These are phyloP conservation scores for Beauveria sp. DNA, from an alignment of 2,329 filamentous ascomycete genomes.

Conservation along the genomic window DNA sequence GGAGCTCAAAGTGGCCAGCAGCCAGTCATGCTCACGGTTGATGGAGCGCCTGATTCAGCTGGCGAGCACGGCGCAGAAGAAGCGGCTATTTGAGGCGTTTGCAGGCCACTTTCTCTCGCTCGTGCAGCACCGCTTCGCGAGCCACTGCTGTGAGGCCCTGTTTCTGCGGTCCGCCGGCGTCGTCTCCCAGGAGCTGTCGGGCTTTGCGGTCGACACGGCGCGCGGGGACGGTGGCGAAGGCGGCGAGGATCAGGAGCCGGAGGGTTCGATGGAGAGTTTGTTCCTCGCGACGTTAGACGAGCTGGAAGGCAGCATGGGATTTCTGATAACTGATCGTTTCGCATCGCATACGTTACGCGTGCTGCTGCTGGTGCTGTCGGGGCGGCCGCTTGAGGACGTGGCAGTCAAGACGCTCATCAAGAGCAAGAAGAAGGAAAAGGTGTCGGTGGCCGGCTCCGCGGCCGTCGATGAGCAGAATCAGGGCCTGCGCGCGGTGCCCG, in stretches of 20 bases:
- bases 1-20: conserved; percentile 91
- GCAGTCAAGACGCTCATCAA: conserved; percentile 69
- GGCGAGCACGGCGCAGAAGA: conserved; percentile 72
- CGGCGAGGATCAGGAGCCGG: conserved; percentile 38
- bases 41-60: conserved; percentile 87
- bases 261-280: conserved; percentile 70
- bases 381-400: conserved; percentile 65
- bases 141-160: conserved; percentile 91
- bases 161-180: conserved; percentile 76
- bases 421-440: conserved; percentile 86
- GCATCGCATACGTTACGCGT: conserved; percentile 88
- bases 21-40: conserved; percentile 87
- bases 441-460: conserved; percentile 51
- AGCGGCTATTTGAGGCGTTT: conserved; percentile 79
- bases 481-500: conserved; percentile 56
- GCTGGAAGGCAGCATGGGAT: conserved; percentile 76
- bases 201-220: conserved; percentile 34
- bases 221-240: conserved; percentile 26
- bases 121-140: conserved; percentile 91
- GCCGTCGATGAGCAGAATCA: conserved; percentile 39
- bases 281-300: conserved; percentile 81
- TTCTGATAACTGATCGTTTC: conserved; percentile 77
- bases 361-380: conserved; percentile 76
- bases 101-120: conserved; percentile 80
- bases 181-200: conserved; percentile 65